phyloP scores from a whole-genome alignment of 139 green algal genomes.

The Ettlia oleoabundans region DNA sequence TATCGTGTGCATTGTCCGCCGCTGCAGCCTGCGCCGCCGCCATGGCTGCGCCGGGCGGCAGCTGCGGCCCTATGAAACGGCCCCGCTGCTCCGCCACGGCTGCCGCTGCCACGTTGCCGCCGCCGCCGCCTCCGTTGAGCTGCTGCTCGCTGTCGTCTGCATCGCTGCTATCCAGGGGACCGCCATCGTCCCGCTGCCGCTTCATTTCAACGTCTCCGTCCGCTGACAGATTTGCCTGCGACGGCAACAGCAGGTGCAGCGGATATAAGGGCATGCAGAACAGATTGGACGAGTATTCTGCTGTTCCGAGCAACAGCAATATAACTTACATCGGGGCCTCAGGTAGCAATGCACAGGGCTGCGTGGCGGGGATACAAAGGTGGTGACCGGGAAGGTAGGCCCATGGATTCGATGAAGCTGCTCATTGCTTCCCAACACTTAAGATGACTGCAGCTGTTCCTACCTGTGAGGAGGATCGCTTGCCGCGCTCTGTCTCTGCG shows the following conservation, averaged over 20 bases:
- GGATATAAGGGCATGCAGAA: no score
- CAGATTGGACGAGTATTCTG: no score
- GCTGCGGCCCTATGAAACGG: background rate
- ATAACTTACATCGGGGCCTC: no score
- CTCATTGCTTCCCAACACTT: no score
- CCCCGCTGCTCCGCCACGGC: background rate
- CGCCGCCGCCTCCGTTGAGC: no score
- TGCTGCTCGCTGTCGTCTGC: slow-evolving; percentile 18
- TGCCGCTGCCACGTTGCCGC: background rate
- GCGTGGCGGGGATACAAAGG: no score
- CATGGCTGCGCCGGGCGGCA: background rate
- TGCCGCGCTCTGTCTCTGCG: slow-evolving; percentile 67
- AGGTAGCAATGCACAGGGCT: background rate
- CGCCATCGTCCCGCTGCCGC: slow-evolving; percentile 38
- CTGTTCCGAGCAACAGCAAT: background rate
- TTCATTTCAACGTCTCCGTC: slow-evolving; percentile 59
- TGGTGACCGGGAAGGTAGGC: no score
- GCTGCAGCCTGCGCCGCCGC: background rate
- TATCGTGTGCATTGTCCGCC: slow-evolving; percentile 11
- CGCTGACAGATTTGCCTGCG: slow-evolving; percentile 46
- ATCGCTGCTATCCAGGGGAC: background rate
- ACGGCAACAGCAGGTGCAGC: background rate
- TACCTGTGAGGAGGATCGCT: slow-evolving; percentile 67
- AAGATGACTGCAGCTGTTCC: no score
- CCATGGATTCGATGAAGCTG: no score